Conservation (phyloP, 1,284 basidiomycete genomes). For the Phellinidium pouzarii region DNA sequence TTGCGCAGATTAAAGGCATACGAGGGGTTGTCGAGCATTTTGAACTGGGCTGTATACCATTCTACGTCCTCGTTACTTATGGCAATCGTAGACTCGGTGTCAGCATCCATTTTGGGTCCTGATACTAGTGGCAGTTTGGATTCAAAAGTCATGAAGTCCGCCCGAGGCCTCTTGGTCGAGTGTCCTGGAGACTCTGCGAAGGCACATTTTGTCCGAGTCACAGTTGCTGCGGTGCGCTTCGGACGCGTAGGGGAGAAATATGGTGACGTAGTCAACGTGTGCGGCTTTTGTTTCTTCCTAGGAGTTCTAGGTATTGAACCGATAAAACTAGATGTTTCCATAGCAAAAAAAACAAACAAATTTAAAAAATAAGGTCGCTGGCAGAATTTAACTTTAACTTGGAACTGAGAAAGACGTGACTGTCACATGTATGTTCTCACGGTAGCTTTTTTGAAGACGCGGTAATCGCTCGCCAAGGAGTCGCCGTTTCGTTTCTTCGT, state of each 20-base stretch:
- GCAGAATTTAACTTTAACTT: too few species aligned
- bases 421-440: too few species aligned
- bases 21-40: slow-evolving; percentile 2
- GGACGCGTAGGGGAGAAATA: background rate
- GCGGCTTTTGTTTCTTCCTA: background rate
- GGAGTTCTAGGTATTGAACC: background rate
- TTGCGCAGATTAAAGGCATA: slow-evolving; percentile 9
- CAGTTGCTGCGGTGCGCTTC: background rate
- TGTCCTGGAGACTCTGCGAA: background rate
- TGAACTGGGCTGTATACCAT: slow-evolving; percentile 6
- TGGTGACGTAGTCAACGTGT: background rate
- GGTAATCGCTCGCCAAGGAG: too few species aligned
- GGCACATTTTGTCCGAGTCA: too few species aligned
- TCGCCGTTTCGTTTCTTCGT: too few species aligned
- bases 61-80: slow-evolving; percentile 1
- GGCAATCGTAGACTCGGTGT: background rate
- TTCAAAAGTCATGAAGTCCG: slow-evolving; percentile 10
- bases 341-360: too few species aligned
- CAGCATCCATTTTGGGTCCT: background rate
- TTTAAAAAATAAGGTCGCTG: too few species aligned
- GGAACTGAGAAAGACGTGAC: too few species aligned
- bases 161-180: background rate
- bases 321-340: too few species aligned
- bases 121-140: background rate
- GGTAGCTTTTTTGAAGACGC: too few species aligned